phyloP scores from a whole-genome alignment of 139 green algal species.

The Chlamydomonas asymmetrica region DNA sequence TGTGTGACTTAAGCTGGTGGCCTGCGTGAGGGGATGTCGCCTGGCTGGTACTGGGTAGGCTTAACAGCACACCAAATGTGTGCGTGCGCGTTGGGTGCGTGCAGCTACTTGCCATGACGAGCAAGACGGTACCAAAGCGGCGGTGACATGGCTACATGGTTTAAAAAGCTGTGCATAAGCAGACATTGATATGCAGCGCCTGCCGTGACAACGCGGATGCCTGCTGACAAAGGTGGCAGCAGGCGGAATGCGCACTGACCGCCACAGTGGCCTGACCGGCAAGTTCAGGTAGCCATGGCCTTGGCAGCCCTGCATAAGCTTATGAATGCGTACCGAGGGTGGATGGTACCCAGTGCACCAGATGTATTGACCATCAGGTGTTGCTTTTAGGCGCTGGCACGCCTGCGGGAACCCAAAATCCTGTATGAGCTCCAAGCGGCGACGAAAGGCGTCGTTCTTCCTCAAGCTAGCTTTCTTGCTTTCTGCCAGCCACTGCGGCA shows the following conservation, averaged over 20 bases:
- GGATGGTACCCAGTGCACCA: slow-evolving; percentile 84
- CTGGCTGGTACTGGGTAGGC: neutral
- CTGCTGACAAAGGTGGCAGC: too few relatives aligned
- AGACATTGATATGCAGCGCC: too few relatives aligned
- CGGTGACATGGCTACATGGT: too few relatives aligned
- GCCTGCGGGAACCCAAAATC: slow-evolving; percentile 88
- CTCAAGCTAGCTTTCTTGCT: slow-evolving; percentile 81
- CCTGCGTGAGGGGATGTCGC: neutral
- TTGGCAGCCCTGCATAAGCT: slow-evolving; percentile 13
- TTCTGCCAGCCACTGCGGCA: slow-evolving; percentile 89
- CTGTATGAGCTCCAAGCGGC: slow-evolving; percentile 90
- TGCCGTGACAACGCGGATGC: too few relatives aligned
- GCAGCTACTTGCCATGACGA: too few relatives aligned
- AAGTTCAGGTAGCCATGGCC: too few relatives aligned
- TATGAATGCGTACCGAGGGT: slow-evolving; percentile 47
- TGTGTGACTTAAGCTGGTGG: neutral
- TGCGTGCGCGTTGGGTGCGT: too few relatives aligned
- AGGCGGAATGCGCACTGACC: too few relatives aligned
- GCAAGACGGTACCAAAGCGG: too few relatives aligned
- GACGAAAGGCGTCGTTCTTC: slow-evolving; percentile 84
- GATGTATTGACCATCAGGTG: slow-evolving; percentile 85
- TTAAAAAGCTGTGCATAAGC: too few relatives aligned
- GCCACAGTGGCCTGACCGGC: too few relatives aligned
- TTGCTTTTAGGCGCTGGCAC: slow-evolving; percentile 85
- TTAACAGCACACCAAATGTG: too few relatives aligned